Conservation (phyloP, 331 rosid genomes). For the Arachis monticola region DNA sequence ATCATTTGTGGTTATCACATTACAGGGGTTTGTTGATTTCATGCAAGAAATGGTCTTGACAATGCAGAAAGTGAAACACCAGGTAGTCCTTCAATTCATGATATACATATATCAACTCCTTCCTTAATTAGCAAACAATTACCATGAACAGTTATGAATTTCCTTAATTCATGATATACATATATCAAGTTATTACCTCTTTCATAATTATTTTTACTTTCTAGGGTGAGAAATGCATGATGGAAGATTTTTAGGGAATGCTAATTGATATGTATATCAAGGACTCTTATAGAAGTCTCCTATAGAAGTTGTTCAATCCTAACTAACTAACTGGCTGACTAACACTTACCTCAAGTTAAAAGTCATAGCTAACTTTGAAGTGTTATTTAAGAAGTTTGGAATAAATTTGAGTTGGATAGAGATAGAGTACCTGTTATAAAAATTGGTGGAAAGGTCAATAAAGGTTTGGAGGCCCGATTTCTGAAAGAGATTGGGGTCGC, state of each 20-base stretch:
- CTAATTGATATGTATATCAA: slow-evolving; percentile 22
- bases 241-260: slow-evolving; percentile 46
- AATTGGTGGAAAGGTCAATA: slow-evolving; percentile 79
- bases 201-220: not conserved
- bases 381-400: not conserved
- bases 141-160: not conserved
- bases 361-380: too few relatives aligned
- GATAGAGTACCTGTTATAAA: slow-evolving; percentile 64
- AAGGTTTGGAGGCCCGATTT: slow-evolving; percentile 77
- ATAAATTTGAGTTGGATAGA: not conserved
- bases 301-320: too few relatives aligned
- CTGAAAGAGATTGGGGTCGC: slow-evolving; percentile 63
- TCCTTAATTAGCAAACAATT: too few relatives aligned
- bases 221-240: slow-evolving; percentile 32
- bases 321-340: too few relatives aligned
- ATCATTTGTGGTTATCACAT: not conserved
- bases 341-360: too few relatives aligned
- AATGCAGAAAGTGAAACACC: slow-evolving; percentile 36
- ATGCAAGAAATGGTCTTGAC: slow-evolving; percentile 53
- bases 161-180: not conserved
- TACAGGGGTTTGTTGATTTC: slow-evolving; percentile 52
- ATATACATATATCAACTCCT: too few relatives aligned
- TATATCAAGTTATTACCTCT: not conserved
- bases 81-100: slow-evolving; percentile 18
- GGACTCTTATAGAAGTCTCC: too few relatives aligned